These are phyloP conservation scores for Endoconidiophora laricicola DNA, from an alignment of 2,329 filamentous ascomycete genomes.

Conservation along the genomic window DNA sequence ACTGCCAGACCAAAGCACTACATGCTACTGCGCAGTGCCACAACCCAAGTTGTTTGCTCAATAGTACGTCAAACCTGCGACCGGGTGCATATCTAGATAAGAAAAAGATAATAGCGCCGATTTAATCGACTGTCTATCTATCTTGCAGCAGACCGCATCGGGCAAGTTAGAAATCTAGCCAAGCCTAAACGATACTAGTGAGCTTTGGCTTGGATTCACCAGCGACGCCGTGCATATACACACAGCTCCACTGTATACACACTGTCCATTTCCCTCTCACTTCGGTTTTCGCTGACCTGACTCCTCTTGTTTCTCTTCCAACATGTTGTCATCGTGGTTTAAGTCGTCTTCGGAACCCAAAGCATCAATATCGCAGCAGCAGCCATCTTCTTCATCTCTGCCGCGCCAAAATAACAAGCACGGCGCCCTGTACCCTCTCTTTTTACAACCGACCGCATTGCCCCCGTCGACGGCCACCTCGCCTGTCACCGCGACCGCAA, in stretches of 20 bases:
- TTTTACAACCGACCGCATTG: no score
- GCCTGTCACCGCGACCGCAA: constrained; percentile 2
- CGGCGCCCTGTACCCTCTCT: no score
- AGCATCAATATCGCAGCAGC: neutral
- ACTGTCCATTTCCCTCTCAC: constrained; percentile 5
- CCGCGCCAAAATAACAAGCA: no score
- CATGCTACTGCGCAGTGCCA: no score
- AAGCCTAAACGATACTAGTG: constrained; percentile 9
- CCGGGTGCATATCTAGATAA: neutral
- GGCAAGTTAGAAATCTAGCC: neutral
- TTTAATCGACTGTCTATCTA: neutral
- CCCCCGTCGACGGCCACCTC: neutral
- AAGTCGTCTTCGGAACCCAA: neutral
- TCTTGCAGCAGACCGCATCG: neutral
- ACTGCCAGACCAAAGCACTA: no score
- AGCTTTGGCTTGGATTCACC: neutral
- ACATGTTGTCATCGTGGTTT: constrained; percentile 6
- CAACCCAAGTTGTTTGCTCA: no score
- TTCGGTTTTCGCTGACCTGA: constrained; percentile 1
- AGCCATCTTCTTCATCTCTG: neutral
- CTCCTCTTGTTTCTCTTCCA: constrained; percentile 4
- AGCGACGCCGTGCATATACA: neutral
- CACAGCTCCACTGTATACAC: neutral
- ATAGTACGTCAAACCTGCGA: neutral
- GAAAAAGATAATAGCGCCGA: neutral